Percentiles rank a stretch among this genome's conserved stretches.
Evolutionary conservation across 2,329 filamentous ascomycete genomes (phyloP).

Genomic region (Ophiocordyceps camponoti-leonardi): DNA sequence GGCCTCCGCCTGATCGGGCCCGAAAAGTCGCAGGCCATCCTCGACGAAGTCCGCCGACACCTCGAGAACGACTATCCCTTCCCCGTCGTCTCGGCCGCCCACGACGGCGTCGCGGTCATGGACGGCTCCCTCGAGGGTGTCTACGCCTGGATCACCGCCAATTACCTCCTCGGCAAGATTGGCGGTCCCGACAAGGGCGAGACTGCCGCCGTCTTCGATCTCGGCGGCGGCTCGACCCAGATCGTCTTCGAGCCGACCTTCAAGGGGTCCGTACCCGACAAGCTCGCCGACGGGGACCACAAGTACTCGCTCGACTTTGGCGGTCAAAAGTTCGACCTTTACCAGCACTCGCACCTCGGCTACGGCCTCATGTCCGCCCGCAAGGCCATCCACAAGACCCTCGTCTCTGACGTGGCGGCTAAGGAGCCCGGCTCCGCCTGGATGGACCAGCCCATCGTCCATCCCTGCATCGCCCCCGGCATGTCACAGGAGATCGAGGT

Average conservation of each 20-base stretch:
- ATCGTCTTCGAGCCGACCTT: constrained; percentile 98
- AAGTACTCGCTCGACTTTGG: constrained; percentile 88
- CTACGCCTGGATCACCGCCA: constrained; percentile 97
- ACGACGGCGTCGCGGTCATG: constrained; percentile 90
- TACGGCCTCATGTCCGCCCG: constrained; percentile 94
- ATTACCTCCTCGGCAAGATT: constrained; percentile 96
- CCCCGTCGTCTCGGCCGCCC: constrained; percentile 72
- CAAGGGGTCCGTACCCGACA: constrained; percentile 64
- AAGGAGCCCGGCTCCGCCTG: constrained; percentile 46
- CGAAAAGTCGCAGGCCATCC: constrained; percentile 66
- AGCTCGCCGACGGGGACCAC: constrained; percentile 78
- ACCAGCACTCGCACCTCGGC: constrained; percentile 95
- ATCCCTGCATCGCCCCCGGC: constrained; percentile 76
- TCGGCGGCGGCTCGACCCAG: constrained; percentile 92
- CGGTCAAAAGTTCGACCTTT: constrained; percentile 77
- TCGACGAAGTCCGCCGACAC: constrained; percentile 67
- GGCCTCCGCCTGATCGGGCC: constrained; percentile 74
- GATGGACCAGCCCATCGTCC: constrained; percentile 53
- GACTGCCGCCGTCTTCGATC: constrained; percentile 88
- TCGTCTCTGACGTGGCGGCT: constrained; percentile 56
- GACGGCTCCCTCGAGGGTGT: constrained; percentile 94
- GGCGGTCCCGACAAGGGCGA: constrained; percentile 77
- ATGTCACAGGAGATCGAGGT: constrained; percentile 61
- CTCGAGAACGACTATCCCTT: constrained; percentile 87
- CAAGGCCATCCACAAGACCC: constrained; percentile 60